Base-by-base conservation (phyloP, 768 basidiomycete species). In the Phylloporus rhodoxanthus region DNA sequence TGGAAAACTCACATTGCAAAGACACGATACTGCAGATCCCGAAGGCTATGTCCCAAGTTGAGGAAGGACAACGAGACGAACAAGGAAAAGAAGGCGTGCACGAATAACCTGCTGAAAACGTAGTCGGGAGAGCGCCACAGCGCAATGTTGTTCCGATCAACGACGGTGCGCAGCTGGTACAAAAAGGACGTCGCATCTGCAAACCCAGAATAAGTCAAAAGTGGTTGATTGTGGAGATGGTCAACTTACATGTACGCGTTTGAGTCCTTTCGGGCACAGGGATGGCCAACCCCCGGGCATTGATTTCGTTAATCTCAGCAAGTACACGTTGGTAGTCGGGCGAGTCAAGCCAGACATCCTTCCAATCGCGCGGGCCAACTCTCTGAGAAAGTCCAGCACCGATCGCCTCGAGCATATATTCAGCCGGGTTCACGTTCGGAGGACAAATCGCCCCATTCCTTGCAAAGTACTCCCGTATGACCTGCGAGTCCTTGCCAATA, bases 41-140 rank as follows among this genome's bases (percentile, higher is more conserved):
- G 73, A 50, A 76, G 45, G 54, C 78, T 77, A 52, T 75, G 72
- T 4, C 85, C 84, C 20, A 92, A 70, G 58, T 84, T 80, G 47
- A 95, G 69, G 78, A 91, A 91, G 4, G 86, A 87, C 29, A 94
- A 69, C 25, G 85, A 85, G 52, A 90, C 74, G 63, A 81, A 81
- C 11, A 88, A 69, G 13, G 86, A 81, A 49, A 86, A 78, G 64
- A 82, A 82, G 3, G 76, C 73, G 55, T 87, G 84, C 14, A 86
- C 79, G 65, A 90, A 90, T 21, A 91, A 70, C 17, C 91, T 80
- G 45, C 81, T 89, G 72, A 84, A 92, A 43, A 89, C 81, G 63
- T 93, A 94, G 55, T 91, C 82, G 3, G 90, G 87, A 8, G 84
- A 87, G 47, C 91, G 75, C 85, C 87, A 93, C 11, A 92, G 70